These are phyloP conservation scores for Prunus yedoensis DNA, from an alignment of 331 rosid species.

Conservation along the genomic window DNA sequence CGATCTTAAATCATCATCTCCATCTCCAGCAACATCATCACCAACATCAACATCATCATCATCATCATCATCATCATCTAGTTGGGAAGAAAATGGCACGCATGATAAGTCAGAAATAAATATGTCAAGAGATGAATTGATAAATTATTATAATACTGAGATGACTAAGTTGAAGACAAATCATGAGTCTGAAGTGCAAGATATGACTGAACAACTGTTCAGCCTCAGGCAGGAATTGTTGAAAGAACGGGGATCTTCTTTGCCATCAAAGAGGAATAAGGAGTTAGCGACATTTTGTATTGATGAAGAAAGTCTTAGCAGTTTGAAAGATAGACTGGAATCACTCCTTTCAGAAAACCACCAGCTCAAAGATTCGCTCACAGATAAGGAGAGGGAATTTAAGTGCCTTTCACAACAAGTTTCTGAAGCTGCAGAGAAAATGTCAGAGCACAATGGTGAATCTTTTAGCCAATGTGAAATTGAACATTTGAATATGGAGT, in stretches of 20 bases:
- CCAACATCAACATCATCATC: neutral
- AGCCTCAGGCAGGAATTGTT: slow-evolving; percentile 52
- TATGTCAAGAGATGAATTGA: slow-evolving; percentile 53
- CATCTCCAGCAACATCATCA: neutral
- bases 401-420: slow-evolving; percentile 48
- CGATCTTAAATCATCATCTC: slow-evolving; percentile 28
- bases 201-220: slow-evolving; percentile 59
- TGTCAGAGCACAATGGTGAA: slow-evolving; percentile 27
- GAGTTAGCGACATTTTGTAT: slow-evolving; percentile 46
- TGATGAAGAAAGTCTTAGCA: slow-evolving; percentile 45
- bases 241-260: slow-evolving; percentile 49
- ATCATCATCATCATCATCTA: slow-evolving; percentile 21
- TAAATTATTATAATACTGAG: slow-evolving; percentile 38
- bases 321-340: slow-evolving; percentile 23
- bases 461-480: slow-evolving; percentile 17
- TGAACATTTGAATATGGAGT: slow-evolving; percentile 62
- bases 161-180: slow-evolving; percentile 74
- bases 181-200: slow-evolving; percentile 69
- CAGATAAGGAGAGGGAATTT: slow-evolving; percentile 53
- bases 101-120: slow-evolving; percentile 40
- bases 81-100: slow-evolving; percentile 65
- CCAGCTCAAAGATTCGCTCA: slow-evolving; percentile 54
- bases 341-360: slow-evolving; percentile 30
- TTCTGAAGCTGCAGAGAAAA: slow-evolving; percentile 46
- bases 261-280: slow-evolving; percentile 61